These are phyloP conservation scores for Phalaenopsis aphrodite DNA, from an alignment of 106 monocot species.

Conservation along the genomic window DNA sequence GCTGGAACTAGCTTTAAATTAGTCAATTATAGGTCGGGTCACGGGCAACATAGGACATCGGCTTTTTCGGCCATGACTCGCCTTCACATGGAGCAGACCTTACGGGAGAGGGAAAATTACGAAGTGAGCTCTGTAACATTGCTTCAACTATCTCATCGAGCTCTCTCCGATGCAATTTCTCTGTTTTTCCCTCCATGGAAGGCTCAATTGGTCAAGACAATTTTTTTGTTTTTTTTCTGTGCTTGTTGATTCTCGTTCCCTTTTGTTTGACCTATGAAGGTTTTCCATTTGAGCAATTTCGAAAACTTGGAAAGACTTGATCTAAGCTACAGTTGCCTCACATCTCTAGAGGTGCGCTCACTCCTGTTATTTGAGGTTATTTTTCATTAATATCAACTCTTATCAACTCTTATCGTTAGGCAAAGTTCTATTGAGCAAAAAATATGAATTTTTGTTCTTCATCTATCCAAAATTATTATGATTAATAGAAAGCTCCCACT, in stretches of 20 bases:
- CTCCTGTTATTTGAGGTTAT: neutral
- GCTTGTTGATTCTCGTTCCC: neutral
- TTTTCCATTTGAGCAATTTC: conserved; percentile 56
- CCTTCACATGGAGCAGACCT: conserved; percentile 28
- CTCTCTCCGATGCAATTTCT: conserved; percentile 33
- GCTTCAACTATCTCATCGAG: conserved; percentile 30
- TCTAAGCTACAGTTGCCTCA: conserved; percentile 74
- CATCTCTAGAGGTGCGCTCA: conserved; percentile 54
- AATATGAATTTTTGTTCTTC: neutral
- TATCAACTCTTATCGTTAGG: neutral
- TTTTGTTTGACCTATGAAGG: conserved; percentile 24
- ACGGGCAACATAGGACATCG: too few relatives aligned
- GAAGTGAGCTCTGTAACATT: conserved; percentile 22
- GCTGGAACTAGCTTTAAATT: too few relatives aligned
- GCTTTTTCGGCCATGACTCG: neutral
- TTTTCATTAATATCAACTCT: neutral
- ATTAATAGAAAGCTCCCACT: neutral
- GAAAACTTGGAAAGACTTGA: conserved; percentile 64
- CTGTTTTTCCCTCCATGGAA: neutral
- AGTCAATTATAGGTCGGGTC: too few relatives aligned
- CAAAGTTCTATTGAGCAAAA: neutral
- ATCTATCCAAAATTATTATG: neutral
- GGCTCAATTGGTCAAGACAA: neutral
- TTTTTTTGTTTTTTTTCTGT: neutral
- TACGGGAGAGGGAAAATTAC: conserved; percentile 13